Conservation (phyloP, 768 basidiomycete species). For the Rhodotorula paludigena region DNA sequence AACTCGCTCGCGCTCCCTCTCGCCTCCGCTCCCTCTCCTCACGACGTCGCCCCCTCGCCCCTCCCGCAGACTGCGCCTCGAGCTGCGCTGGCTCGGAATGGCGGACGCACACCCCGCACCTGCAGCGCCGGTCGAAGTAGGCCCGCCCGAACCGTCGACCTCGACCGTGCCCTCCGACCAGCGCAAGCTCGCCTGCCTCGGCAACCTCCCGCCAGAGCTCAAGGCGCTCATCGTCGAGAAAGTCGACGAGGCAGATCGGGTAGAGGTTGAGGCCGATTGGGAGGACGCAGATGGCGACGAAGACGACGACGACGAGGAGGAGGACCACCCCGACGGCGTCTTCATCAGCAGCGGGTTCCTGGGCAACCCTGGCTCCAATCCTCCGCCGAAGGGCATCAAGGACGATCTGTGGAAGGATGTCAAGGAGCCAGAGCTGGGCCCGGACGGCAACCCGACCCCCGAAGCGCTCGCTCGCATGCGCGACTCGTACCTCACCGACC, state of each 20-base stretch:
- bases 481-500: not conserved
- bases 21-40: too few relatives aligned
- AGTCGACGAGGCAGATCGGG: too few relatives aligned
- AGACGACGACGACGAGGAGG: not conserved
- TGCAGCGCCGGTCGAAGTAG: not conserved
- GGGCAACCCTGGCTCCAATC: too few relatives aligned
- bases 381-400: too few relatives aligned
- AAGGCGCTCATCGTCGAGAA: constrained; percentile 23
- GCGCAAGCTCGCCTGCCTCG: constrained; percentile 7
- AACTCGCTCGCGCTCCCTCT: too few relatives aligned
- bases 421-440: not conserved
- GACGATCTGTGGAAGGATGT: not conserved
- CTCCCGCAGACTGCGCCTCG: too few relatives aligned
- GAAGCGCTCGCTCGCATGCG: not conserved
- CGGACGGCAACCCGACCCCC: not conserved
- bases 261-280: not conserved
- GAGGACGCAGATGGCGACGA: not conserved
- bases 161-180: not conserved
- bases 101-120: not conserved
- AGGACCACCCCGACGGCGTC: not conserved
- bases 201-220: constrained; percentile 25
- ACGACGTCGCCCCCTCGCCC: too few relatives aligned
- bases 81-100: too few relatives aligned
- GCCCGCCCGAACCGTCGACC: not conserved
- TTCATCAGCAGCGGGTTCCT: too few relatives aligned